Evolutionary conservation across 495 filamentous ascomycete genomes (phyloP).

Genomic region (Polyplosphaeria fusca): DNA sequence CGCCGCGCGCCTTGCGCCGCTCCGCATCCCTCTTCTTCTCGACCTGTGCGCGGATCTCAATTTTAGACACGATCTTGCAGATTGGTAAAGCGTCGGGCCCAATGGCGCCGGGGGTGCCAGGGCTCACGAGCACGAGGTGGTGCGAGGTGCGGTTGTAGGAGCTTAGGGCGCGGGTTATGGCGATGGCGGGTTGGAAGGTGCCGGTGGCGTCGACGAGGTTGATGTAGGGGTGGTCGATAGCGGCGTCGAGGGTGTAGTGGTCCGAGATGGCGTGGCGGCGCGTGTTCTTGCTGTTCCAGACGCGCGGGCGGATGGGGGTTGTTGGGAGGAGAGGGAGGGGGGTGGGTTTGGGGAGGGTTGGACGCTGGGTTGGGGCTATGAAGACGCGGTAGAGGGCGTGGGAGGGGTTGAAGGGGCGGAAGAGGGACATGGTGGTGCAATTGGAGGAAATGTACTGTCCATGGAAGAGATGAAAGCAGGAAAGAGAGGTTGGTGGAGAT

Average conservation of each 20-base stretch:
- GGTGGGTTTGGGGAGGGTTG: neutral
- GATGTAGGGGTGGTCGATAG: slow-evolving; percentile 38
- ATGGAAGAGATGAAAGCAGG: neutral
- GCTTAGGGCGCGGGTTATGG: slow-evolving; percentile 46
- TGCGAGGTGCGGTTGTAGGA: slow-evolving; percentile 50
- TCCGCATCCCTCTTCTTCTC: slow-evolving; percentile 36
- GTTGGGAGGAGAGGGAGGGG: neutral
- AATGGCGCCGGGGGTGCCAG: slow-evolving; percentile 26
- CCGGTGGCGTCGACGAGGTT: slow-evolving; percentile 54
- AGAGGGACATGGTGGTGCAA: slow-evolving; percentile 18
- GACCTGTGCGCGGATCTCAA: slow-evolving; percentile 39
- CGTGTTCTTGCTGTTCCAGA: slow-evolving; percentile 15
- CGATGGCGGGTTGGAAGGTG: slow-evolving; percentile 47
- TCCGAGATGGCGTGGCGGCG: slow-evolving; percentile 20
- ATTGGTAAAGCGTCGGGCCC: slow-evolving; percentile 46
- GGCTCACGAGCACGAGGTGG: slow-evolving; percentile 58
- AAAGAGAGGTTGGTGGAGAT: neutral
- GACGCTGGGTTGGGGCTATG: slow-evolving; percentile 27
- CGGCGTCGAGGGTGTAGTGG: slow-evolving; percentile 32
- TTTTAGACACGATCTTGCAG: slow-evolving; percentile 63
- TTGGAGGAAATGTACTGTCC: neutral
- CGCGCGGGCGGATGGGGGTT: slow-evolving; percentile 4
- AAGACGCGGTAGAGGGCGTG: slow-evolving; percentile 40
- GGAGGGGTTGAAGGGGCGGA: slow-evolving; percentile 17
- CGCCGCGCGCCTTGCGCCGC: slow-evolving; percentile 36